These are phyloP conservation scores for Acanthamoeba sp. DNA, from an alignment of 208 protist genomes.

Conservation along the genomic window DNA sequence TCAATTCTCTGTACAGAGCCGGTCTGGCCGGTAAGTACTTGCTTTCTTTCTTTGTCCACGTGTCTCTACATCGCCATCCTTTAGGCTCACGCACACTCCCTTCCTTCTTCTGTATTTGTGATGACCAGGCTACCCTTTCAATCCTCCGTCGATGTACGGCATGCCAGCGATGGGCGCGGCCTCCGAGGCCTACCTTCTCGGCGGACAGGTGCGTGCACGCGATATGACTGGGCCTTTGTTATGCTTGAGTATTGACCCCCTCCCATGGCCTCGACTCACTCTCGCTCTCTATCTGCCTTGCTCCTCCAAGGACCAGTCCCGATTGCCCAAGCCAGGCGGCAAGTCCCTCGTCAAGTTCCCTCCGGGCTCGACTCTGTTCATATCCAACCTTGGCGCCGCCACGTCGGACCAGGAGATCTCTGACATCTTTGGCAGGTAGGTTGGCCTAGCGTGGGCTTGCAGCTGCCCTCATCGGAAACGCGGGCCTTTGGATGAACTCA, in stretches of 20 bases:
- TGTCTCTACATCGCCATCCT: neutral
- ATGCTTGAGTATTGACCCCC: too few relatives aligned
- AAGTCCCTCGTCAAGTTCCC: conserved; percentile 34
- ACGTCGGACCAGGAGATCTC: conserved; percentile 44
- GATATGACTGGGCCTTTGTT: too few relatives aligned
- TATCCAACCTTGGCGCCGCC: conserved; percentile 2
- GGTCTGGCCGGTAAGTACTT: neutral
- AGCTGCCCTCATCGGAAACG: too few relatives aligned
- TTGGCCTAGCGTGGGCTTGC: too few relatives aligned
- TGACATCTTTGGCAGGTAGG: conserved; percentile 35
- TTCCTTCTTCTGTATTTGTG: neutral
- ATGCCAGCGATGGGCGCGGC: neutral
- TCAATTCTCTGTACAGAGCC: neutral
- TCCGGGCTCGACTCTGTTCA: conserved; percentile 52
- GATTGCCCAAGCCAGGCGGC: neutral
- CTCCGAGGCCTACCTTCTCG: neutral
- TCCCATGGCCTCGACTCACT: too few relatives aligned
- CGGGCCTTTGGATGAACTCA: too few relatives aligned
- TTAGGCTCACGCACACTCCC: neutral
- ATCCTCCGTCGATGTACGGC: conserved; percentile 32
- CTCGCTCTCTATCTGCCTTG: too few relatives aligned
- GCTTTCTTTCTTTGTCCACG: neutral
- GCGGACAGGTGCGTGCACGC: neutral
- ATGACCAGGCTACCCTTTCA: conserved; percentile 30
- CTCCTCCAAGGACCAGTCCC: neutral